Evolutionary conservation across 768 basidiomycete genomes (phyloP).

Genomic region (Gautieria morchelliformis): DNA sequence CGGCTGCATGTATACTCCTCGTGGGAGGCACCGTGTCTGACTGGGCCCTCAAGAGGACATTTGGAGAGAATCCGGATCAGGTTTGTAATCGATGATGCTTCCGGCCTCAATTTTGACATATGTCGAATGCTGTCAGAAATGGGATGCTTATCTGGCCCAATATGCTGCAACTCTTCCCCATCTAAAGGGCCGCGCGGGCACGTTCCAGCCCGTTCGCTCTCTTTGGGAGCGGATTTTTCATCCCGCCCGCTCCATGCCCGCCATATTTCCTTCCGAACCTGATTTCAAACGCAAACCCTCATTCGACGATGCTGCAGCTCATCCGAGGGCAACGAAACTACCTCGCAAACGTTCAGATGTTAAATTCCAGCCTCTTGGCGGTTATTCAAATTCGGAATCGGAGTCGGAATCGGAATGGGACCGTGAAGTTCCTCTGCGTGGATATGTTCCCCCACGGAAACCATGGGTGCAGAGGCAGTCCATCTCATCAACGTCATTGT

Average conservation of each 20-base stretch:
- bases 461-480: conserved; percentile 1
- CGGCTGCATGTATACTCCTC: conserved; percentile 45
- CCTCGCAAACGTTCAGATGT: conserved; percentile 3
- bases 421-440: conserved; percentile 1
- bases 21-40: conserved; percentile 38
- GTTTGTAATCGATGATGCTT: conserved; percentile 21
- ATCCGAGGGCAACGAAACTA: not conserved
- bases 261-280: conserved; percentile 20
- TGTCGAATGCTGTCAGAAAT: conserved; percentile 37
- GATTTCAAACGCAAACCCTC: conserved; percentile 12
- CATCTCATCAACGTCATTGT: not conserved
- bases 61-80: conserved; percentile 65
- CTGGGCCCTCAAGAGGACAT: conserved; percentile 42
- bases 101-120: not conserved
- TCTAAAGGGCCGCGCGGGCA: conserved; percentile 39
- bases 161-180: conserved; percentile 45
- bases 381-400: conserved; percentile 7
- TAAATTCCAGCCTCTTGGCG: conserved; percentile 10
- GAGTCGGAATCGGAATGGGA: conserved; percentile 5
- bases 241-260: not conserved
- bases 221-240: conserved; percentile 44
- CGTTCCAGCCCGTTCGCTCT: conserved; percentile 42
- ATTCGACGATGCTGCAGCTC: not conserved
- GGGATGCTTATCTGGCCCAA: conserved; percentile 56
- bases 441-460: not conserved